Percentiles rank a stretch among this genome's conserved stretches.
Conservation (phyloP, 2,329 filamentous ascomycete species). For the Endocalyx cinctus region DNA sequence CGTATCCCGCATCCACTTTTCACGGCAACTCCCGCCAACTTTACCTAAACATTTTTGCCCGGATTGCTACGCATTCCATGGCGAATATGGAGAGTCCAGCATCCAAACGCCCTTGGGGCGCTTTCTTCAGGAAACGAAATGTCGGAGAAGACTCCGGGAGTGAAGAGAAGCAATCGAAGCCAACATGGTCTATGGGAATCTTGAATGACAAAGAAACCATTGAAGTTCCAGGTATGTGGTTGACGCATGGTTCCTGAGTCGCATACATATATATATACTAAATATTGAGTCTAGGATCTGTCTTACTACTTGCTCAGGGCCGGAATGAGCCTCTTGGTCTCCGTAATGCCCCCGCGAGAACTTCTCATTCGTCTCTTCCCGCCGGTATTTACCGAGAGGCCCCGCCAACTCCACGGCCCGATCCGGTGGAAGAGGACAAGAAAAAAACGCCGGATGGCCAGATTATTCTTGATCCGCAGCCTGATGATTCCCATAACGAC, state of each 20-base stretch:
- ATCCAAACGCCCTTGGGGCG: slow-evolving; percentile 12
- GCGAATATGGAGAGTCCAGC: slow-evolving; percentile 10
- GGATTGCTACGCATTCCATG: slow-evolving; percentile 3
- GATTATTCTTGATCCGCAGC: slow-evolving; percentile 87
- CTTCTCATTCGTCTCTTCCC: slow-evolving; percentile 54
- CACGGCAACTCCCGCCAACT: no score
- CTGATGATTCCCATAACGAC: slow-evolving; percentile 85
- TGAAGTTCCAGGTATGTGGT: slow-evolving; percentile 71
- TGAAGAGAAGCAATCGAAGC: slow-evolving; percentile 9
- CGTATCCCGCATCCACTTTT: no score
- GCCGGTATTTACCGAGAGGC: slow-evolving; percentile 36
- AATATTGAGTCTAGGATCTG: slow-evolving; percentile 52
- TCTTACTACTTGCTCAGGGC: slow-evolving; percentile 50
- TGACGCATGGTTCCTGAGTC: background rate
- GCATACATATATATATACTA: slow-evolving; percentile 5
- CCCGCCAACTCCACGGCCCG: slow-evolving; percentile 22
- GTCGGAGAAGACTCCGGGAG: no score
- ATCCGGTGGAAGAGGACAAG: slow-evolving; percentile 37
- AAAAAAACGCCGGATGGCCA: slow-evolving; percentile 78
- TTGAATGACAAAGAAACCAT: slow-evolving; percentile 76
- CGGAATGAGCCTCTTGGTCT: slow-evolving; percentile 57
- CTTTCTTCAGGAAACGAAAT: slow-evolving; percentile 11
- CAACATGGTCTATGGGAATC: slow-evolving; percentile 66
- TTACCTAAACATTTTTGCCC: slow-evolving; percentile 1
- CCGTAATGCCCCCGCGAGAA: slow-evolving; percentile 51